phyloP scores from a whole-genome alignment of 139 green algal genomes.

The Closterium sp. region DNA sequence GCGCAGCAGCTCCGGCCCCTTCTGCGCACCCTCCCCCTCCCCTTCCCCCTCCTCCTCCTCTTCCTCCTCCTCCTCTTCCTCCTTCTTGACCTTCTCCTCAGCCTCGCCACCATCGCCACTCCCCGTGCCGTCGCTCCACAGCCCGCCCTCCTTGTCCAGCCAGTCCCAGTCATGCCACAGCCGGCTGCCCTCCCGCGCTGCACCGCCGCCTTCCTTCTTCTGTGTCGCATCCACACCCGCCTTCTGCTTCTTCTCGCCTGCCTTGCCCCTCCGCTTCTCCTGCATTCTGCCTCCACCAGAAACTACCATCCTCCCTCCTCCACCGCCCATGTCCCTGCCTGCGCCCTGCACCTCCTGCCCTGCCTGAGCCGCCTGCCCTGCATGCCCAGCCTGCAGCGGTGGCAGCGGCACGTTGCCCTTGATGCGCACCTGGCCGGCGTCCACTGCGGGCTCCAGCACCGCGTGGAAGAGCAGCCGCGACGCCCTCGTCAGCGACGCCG shows the following conservation, averaged over 20 bases:
- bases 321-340: neutral
- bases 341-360: neutral
- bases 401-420: slow-evolving; percentile 39
- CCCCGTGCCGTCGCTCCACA: slow-evolving; percentile 7
- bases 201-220: neutral
- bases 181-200: neutral
- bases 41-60: neutral
- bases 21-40: neutral
- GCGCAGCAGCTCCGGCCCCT: slow-evolving; percentile 21
- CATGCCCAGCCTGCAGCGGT: neutral
- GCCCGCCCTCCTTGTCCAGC: neutral
- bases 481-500: slow-evolving; percentile 13
- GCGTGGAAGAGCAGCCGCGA: slow-evolving; percentile 40
- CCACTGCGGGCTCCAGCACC: slow-evolving; percentile 23
- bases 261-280: neutral
- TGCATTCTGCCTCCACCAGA: neutral
- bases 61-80: neutral
- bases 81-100: slow-evolving; percentile 19
- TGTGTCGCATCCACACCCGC: neutral
- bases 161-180: neutral
- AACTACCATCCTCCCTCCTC: neutral
- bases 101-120: slow-evolving; percentile 21
- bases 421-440: slow-evolving; percentile 28
- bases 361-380: slow-evolving; percentile 7
- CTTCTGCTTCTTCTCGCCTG: neutral